phyloP scores from a whole-genome alignment of 1,284 basidiomycete species.

The Porogramme epimiltina region DNA sequence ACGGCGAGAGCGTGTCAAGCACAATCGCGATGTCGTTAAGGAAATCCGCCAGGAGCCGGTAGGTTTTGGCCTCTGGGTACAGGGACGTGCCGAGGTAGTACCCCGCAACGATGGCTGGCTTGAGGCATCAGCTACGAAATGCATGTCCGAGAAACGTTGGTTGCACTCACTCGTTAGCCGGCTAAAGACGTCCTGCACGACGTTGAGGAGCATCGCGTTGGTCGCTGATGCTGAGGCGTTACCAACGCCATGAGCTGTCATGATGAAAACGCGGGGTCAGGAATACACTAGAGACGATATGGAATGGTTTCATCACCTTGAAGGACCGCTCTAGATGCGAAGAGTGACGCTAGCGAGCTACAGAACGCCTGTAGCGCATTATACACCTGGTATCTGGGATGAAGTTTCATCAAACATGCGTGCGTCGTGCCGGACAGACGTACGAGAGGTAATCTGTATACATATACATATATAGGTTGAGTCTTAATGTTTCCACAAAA shows the following conservation, averaged over 20 bases:
- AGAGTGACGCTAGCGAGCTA: constrained; percentile 60
- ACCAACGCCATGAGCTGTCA: constrained; percentile 65
- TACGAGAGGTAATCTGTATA: constrained; percentile 27
- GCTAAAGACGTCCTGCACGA: constrained; percentile 64
- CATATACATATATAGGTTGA: no score
- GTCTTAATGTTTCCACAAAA: no score
- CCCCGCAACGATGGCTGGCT: constrained; percentile 59
- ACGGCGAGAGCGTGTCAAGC: constrained; percentile 60
- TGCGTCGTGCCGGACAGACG: background rate
- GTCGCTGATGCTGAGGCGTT: constrained; percentile 67
- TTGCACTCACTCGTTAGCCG: constrained; percentile 56
- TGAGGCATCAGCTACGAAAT: no score
- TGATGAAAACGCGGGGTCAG: background rate
- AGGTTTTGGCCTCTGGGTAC: constrained; percentile 69
- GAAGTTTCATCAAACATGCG: background rate
- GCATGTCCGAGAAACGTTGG: no score
- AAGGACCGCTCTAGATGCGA: constrained; percentile 68
- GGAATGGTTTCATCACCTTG: no score
- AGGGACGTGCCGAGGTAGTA: constrained; percentile 65
- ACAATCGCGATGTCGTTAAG: constrained; percentile 62
- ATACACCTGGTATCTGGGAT: constrained; percentile 53
- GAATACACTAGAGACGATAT: background rate
- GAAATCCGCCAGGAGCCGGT: constrained; percentile 69
- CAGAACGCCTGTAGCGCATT: constrained; percentile 72
- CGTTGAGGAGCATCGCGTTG: constrained; percentile 60